Conservation (phyloP, 192 early-diverging fungal species). For the Rhizoclosmatium sp. region DNA sequence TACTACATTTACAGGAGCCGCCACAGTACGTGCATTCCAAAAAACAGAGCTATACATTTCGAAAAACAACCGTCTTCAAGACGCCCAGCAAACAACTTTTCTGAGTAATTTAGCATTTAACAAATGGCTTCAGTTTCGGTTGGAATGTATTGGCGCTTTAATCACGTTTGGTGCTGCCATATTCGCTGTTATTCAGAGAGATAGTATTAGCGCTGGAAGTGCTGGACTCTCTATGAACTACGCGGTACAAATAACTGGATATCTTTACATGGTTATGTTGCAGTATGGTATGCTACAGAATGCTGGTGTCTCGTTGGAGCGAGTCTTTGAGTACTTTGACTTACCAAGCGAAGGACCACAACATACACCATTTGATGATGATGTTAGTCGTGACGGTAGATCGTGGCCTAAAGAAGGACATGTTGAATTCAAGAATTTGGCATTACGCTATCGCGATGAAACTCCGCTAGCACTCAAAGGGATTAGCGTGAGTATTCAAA, state of each 20-base stretch:
- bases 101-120: conserved; percentile 53
- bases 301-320: conserved; percentile 42
- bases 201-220: no score
- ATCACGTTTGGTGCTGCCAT: conserved; percentile 51
- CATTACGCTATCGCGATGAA: conserved; percentile 43
- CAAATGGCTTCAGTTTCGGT: conserved; percentile 32
- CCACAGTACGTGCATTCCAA: conserved; percentile 39
- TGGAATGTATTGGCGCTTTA: conserved; percentile 58
- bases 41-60: conserved; percentile 46
- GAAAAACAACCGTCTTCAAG: conserved; percentile 45
- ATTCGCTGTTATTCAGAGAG: conserved; percentile 51
- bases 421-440: conserved; percentile 47
- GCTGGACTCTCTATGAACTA: conserved; percentile 35
- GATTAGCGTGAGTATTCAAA: conserved; percentile 43
- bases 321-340: conserved; percentile 47
- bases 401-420: conserved; percentile 51
- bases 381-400: no score
- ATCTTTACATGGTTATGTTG: background rate
- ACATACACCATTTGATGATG: no score
- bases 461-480: conserved; percentile 42
- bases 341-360: conserved; percentile 40
- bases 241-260: conserved; percentile 60
- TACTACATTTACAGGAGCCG: conserved; percentile 45
- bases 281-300: conserved; percentile 58
- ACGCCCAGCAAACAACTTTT: conserved; percentile 72